These are phyloP conservation scores for Nicotiana tomentosiformis DNA, from an alignment of 257 asterid species.

Conservation along the genomic window DNA sequence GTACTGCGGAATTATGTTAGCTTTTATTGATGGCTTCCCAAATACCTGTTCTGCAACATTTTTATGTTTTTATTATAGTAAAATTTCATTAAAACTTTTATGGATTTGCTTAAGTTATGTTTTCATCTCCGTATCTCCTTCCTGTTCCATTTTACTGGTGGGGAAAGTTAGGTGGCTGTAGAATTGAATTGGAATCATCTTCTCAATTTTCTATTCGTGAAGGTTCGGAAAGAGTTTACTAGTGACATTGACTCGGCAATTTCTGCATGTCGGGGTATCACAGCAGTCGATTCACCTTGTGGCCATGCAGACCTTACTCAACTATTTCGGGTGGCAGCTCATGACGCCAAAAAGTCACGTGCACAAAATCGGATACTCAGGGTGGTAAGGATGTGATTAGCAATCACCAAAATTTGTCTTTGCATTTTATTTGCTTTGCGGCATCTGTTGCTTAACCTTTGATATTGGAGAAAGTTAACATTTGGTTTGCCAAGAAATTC, in stretches of 20 bases:
- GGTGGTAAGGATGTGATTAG: slow-evolving; percentile 55
- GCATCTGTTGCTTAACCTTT: neutral
- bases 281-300: slow-evolving; percentile 52
- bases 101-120: neutral
- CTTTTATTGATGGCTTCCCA: neutral
- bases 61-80: neutral
- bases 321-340: slow-evolving; percentile 73
- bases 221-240: slow-evolving; percentile 86
- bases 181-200: neutral
- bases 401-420: neutral
- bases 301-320: slow-evolving; percentile 76
- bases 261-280: slow-evolving; percentile 54
- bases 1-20: neutral
- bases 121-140: neutral
- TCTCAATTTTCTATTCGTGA: slow-evolving; percentile 20
- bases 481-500: neutral
- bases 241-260: slow-evolving; percentile 64
- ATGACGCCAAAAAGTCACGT: slow-evolving; percentile 90
- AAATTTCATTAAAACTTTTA: neutral
- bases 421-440: neutral
- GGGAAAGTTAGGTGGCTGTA: neutral
- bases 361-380: slow-evolving; percentile 74
- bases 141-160: neutral
- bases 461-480: neutral
- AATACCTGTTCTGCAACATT: neutral